Conservation (phyloP, 23 red algal species). For the Gracilariopsis chorda region DNA sequence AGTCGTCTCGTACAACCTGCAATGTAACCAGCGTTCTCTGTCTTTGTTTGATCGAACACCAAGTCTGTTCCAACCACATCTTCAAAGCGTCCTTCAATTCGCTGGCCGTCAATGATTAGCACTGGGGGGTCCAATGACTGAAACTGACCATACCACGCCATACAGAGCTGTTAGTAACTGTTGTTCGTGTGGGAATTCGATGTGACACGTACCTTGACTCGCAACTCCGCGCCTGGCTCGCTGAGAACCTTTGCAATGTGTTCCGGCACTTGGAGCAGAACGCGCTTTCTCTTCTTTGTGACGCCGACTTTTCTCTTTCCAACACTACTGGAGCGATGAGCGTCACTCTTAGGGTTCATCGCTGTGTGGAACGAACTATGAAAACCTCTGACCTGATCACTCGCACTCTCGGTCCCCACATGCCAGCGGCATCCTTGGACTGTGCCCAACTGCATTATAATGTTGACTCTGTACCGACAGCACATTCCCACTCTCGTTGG, state of each 20-base stretch:
- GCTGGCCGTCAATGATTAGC: neutral
- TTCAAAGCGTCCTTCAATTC: constrained; percentile 16
- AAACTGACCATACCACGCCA: no score
- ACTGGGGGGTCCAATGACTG: neutral
- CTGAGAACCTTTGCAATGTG: neutral
- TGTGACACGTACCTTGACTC: neutral
- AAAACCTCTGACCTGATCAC: no score
- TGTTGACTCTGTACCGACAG: no score
- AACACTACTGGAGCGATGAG: neutral
- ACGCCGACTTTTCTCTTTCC: neutral
- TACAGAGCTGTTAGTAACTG: no score
- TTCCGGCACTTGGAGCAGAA: constrained; percentile 8
- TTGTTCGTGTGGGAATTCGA: no score
- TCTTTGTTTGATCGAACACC: constrained; percentile 15
- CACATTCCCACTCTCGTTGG: no score
- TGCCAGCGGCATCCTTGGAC: no score
- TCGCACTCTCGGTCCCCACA: no score
- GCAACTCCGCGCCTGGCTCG: neutral
- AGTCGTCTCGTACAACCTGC: constrained; percentile 4
- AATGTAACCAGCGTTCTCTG: constrained; percentile 42
- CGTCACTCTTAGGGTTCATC: no score
- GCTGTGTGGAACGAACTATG: no score
- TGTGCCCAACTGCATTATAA: no score
- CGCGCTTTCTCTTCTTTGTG: neutral
- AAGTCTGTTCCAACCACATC: constrained; percentile 48